phyloP scores from a whole-genome alignment of 495 filamentous ascomycete genomes.

The Tuber microsphaerosporum region DNA sequence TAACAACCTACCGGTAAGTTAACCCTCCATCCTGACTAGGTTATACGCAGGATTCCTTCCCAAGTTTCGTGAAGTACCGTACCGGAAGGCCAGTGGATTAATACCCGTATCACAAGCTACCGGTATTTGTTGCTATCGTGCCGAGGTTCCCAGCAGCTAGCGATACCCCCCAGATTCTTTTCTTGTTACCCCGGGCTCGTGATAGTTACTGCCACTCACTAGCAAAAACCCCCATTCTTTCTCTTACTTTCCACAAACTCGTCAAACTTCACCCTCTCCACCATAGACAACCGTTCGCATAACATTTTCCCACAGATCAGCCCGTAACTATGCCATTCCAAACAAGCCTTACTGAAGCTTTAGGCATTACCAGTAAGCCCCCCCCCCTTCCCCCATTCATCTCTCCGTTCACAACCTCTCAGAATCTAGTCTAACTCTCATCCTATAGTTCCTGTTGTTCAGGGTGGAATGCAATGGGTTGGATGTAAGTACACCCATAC shows the following conservation, averaged over 20 bases:
- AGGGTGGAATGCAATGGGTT: conserved; percentile 93
- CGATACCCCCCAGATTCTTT: background rate
- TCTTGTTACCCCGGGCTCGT: background rate
- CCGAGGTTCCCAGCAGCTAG: background rate
- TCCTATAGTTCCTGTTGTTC: conserved; percentile 76
- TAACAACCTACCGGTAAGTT: background rate
- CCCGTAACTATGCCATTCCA: conserved; percentile 71
- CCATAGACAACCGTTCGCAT: background rate
- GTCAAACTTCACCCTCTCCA: background rate
- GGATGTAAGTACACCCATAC: conserved; percentile 21
- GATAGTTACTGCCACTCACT: background rate
- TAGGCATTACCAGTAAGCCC: conserved; percentile 71
- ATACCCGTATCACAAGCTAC: no score
- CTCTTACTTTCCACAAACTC: background rate
- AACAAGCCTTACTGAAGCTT: conserved; percentile 77
- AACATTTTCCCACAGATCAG: background rate
- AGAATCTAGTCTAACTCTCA: background rate
- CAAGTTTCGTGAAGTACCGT: no score
- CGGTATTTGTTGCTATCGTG: background rate
- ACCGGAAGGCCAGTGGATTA: no score
- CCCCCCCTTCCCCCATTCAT: background rate
- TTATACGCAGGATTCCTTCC: background rate
- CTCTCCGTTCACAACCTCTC: conserved; percentile 4
- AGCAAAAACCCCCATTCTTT: background rate
- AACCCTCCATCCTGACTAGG: background rate